Percentiles rank a stretch among this genome's conserved stretches.
Evolutionary conservation across 2,329 filamentous ascomycete species (phyloP).

Genomic region (Fusarium oligoseptatum): DNA sequence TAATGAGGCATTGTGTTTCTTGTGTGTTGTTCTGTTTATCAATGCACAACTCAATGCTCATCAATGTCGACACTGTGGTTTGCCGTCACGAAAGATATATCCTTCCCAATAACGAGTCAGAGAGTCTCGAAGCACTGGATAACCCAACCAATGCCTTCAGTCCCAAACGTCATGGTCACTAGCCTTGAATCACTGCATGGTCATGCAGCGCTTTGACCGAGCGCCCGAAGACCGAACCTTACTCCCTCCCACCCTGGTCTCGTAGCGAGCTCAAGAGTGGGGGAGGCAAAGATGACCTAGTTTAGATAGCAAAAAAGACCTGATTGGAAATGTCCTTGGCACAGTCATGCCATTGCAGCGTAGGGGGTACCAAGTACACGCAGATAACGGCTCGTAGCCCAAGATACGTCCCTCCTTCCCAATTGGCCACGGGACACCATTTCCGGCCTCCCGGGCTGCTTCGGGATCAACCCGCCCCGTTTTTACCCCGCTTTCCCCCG

Average conservation of each 20-base stretch:
- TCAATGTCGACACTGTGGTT: not conserved
- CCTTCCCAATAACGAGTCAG: not conserved
- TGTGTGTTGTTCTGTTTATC: not conserved
- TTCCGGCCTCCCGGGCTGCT: not conserved
- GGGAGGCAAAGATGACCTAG: not conserved
- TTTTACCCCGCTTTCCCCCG: slow-evolving; percentile 1
- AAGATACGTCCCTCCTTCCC: not conserved
- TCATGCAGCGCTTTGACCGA: not conserved
- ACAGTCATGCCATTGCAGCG: not conserved
- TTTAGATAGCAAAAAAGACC: not conserved
- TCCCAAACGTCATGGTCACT: not conserved
- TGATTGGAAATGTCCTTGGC: not conserved
- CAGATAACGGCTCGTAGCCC: not conserved
- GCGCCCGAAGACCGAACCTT: not conserved
- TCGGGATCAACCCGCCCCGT: not conserved
- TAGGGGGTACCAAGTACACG: not conserved
- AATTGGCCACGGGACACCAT: not conserved
- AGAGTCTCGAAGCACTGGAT: not conserved
- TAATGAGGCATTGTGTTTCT: slow-evolving; percentile 6
- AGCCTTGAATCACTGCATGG: not conserved
- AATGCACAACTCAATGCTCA: not conserved
- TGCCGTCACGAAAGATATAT: not conserved
- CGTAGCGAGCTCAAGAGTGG: not conserved
- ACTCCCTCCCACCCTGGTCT: not conserved
- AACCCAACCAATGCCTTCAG: not conserved